Percentiles rank a stretch among this genome's conserved stretches.
Evolutionary conservation across 805 yeast genomes (phyloP).

Genomic region (Starmerella riodocensis): DNA sequence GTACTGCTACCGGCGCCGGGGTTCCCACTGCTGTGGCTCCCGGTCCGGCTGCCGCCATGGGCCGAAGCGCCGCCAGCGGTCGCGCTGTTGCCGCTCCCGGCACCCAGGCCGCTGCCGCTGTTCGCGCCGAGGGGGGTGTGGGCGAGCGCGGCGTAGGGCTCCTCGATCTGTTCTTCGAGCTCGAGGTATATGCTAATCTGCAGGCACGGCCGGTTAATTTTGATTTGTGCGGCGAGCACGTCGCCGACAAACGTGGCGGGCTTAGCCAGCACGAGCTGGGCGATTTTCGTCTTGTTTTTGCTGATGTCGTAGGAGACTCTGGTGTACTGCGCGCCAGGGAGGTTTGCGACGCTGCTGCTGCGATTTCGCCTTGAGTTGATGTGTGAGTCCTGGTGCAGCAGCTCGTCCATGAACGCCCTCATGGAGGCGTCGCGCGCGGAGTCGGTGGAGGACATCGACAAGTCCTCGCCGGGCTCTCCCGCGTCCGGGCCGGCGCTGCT

Average conservation of each 20-base stretch:
- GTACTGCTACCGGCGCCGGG: too few species aligned
- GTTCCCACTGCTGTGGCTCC: too few species aligned
- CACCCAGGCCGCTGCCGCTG: too few species aligned
- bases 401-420: slow-evolving; percentile 17
- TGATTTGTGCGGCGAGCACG: slow-evolving; percentile 31
- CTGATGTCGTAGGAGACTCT: slow-evolving; percentile 30
- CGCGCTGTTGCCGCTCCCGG: too few species aligned
- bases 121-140: slow-evolving; percentile 9
- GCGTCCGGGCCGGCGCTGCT: too few species aligned
- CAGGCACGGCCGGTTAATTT: slow-evolving; percentile 28
- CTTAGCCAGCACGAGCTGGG: slow-evolving; percentile 27
- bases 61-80: too few species aligned
- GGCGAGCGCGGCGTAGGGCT: slow-evolving; percentile 21
- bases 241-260: slow-evolving; percentile 34
- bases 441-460: not conserved
- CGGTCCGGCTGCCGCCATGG: too few species aligned
- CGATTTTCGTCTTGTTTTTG: slow-evolving; percentile 32
- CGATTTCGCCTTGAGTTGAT: not conserved
- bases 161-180: slow-evolving; percentile 27
- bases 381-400: slow-evolving; percentile 3
- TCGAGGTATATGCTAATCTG: slow-evolving; percentile 32
- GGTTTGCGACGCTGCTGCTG: slow-evolving; percentile 8
- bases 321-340: slow-evolving; percentile 15
- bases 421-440: not conserved
- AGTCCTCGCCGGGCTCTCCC: slow-evolving; percentile 1